A percentile compares a stretch with the other conserved stretches of the same genome.
Evolutionary conservation across 345 rosid genomes (phyloP).

Genomic region (Citrus unshiu): DNA sequence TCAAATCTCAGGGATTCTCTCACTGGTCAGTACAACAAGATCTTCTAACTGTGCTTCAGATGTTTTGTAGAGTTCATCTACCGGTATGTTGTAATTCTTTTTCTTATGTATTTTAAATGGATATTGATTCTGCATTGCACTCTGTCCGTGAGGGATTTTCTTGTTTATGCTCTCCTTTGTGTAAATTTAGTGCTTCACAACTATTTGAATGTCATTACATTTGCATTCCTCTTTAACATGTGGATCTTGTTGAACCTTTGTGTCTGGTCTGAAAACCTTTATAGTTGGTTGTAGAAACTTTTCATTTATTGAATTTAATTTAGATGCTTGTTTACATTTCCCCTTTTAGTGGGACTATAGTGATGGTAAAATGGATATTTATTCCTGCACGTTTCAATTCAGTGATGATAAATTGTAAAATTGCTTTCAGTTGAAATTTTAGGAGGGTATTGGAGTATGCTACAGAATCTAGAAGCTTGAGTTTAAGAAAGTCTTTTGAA

Average conservation of each 20-base stretch:
- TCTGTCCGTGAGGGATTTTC: not conserved
- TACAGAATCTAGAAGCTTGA: not conserved
- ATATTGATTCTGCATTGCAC: constrained; percentile 2
- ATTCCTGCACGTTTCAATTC: not conserved
- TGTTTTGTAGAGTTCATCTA: constrained; percentile 1
- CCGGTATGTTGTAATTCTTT: not conserved
- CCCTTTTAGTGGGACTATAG: not conserved
- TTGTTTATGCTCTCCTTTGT: not conserved
- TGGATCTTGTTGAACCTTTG: not conserved
- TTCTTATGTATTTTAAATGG: not conserved
- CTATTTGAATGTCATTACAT: not conserved
- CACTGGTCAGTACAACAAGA: constrained; percentile 55
- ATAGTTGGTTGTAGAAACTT: not conserved
- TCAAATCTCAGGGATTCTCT: constrained; percentile 75
- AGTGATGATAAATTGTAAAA: not conserved
- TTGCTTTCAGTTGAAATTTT: not conserved
- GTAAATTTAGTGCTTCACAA: not conserved
- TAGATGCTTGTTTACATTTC: not conserved
- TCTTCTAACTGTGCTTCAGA: constrained; percentile 41
- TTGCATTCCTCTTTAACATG: not conserved
- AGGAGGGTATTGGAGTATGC: not conserved
- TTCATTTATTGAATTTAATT: not conserved
- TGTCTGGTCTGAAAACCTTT: not conserved
- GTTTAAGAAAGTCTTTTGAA: not conserved
- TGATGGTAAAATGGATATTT: not conserved